Conservation (phyloP, 345 rosid genomes). For the Dipteronia dyeriana region DNA sequence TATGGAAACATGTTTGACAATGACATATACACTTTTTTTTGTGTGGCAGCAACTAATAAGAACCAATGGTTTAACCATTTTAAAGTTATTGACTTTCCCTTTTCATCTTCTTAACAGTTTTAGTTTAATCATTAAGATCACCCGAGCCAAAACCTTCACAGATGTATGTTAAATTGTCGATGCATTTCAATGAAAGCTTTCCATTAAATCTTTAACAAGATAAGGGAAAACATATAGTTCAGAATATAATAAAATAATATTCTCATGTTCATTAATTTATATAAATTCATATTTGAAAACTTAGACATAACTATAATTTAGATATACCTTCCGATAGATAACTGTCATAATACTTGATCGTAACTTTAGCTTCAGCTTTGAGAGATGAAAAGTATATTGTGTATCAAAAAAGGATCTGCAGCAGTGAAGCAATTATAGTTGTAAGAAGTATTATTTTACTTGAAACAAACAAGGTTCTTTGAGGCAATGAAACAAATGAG, state of each 20-base stretch:
- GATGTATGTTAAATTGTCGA: not conserved
- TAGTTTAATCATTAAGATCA: not conserved
- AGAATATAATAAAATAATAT: not conserved
- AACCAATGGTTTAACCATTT: no score
- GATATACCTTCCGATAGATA: constrained; percentile 72
- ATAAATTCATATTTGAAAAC: not conserved
- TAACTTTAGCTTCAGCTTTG: constrained; percentile 79
- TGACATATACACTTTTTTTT: no score
- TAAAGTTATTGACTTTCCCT: no score
- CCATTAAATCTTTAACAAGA: not conserved
- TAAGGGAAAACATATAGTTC: not conserved
- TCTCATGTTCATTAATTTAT: not conserved
- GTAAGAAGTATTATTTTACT: no score
- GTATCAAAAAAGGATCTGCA: constrained; percentile 89
- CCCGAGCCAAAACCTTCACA: not conserved
- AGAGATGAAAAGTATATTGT: constrained; percentile 68
- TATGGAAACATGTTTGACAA: no score
- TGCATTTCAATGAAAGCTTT: not conserved
- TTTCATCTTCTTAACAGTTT: no score
- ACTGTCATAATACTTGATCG: constrained; percentile 85
- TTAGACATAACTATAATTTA: constrained; percentile 6
- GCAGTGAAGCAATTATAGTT: no score
- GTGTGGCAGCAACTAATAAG: no score
- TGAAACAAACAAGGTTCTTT: not conserved
- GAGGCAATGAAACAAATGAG: no score